Evolutionary conservation across 768 basidiomycete species (phyloP).

Genomic region (Termitomyces sp.): DNA sequence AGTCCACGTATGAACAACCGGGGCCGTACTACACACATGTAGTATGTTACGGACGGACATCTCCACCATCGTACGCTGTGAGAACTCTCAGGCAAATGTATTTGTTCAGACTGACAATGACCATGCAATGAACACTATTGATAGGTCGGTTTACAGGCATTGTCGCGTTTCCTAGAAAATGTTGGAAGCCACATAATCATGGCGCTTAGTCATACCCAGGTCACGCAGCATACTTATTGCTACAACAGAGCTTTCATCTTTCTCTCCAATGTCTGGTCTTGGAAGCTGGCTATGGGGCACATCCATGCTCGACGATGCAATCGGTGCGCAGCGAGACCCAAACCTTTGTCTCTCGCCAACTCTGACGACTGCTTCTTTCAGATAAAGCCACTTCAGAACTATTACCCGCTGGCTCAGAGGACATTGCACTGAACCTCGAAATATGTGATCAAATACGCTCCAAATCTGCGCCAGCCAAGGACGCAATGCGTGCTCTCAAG

Average conservation of each 20-base stretch:
- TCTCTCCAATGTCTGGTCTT: conserved; percentile 46
- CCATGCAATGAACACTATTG: too few species aligned
- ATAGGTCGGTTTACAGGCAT: too few species aligned
- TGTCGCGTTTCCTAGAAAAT: too few species aligned
- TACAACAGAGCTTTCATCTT: neutral
- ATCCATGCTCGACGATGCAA: conserved; percentile 76
- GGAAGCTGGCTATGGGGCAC: conserved; percentile 77
- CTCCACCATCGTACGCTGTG: too few species aligned
- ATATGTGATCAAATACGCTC: conserved; percentile 97
- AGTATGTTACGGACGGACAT: too few species aligned
- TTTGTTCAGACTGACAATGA: too few species aligned
- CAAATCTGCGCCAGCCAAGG: conserved; percentile 79
- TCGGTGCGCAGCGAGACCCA: conserved; percentile 48
- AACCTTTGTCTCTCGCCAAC: neutral
- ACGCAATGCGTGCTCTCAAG: conserved; percentile 86
- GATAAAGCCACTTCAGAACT: conserved; percentile 95
- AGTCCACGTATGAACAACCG: too few species aligned
- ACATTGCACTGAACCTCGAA: conserved; percentile 91
- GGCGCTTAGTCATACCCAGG: neutral
- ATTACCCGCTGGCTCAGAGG: conserved; percentile 75
- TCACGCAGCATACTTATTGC: conserved; percentile 9
- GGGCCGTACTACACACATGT: too few species aligned
- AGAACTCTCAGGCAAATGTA: too few species aligned
- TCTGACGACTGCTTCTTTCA: conserved; percentile 25
- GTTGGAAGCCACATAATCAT: too few species aligned